Evolutionary conservation across 1,284 basidiomycete species (phyloP), one percentile per base, ranked within the genome.

Genomic region (Trichosporon coremiiforme): DNA sequence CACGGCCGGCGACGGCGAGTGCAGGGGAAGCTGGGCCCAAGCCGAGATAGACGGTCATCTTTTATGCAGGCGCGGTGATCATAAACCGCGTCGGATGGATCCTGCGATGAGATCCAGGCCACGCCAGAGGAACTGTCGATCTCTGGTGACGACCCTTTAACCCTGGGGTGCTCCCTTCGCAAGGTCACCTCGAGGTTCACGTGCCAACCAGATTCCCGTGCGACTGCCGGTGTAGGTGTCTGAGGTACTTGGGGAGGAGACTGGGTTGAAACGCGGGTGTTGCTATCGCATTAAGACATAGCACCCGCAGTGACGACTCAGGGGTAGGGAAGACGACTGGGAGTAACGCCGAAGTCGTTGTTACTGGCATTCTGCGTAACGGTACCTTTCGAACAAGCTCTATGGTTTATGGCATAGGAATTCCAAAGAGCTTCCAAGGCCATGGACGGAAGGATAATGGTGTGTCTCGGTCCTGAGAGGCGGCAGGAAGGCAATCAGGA

Each of bases 381-480:
- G 31, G 31, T 35, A 62, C 17, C 57, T 33, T 35, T 7, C 57
- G 31, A 22, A 62, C 57, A 62, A 62, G 31, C 57, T 62, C 57
- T 62, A 62, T 62, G 57, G 57, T 62, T 62, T 35, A 62, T 62
- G 31, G 57, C 57, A 35, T 35, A 62, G 57, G 57, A 62, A 62
- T 62, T 33, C 22, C 57, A 35, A 62, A 35, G 57, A 62, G 57
- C 57, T 62, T 62, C 57, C 57, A 62, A 35, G 31, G 57, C 31
- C 57, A 35, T 62, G 55, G 25, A 62, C 57, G 57, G 57, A 62
- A 62, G 57, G 31, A 22, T 62, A 10, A 33, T 9, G 33, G 6
- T 8, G 31, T 62, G 57, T 62, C 57, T n/a, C 22, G 5, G 3
- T 62, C 31, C 57, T 62, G 57, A 62, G 22, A 33, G 57, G 55